Conservation (phyloP, 2,329 filamentous ascomycete genomes). For the Colletotrichum musicola region DNA sequence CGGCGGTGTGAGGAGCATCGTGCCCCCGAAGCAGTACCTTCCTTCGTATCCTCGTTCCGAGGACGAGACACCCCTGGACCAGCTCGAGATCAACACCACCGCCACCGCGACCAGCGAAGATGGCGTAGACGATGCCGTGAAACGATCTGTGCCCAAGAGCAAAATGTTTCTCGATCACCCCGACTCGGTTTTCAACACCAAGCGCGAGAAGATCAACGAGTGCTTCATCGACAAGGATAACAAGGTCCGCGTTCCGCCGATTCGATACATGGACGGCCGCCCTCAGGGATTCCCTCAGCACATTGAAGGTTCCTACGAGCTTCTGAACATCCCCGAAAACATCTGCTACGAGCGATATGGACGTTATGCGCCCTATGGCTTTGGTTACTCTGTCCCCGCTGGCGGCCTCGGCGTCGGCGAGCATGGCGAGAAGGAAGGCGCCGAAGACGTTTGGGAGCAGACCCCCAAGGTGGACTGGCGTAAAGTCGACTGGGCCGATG, state of each 20-base stretch:
- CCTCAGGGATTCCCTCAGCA: constrained; percentile 87
- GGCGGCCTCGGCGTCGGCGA: constrained; percentile 90
- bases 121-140: constrained; percentile 45
- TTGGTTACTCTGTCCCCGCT: constrained; percentile 82
- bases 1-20: constrained; percentile 83
- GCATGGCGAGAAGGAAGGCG: constrained; percentile 84
- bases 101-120: constrained; percentile 41
- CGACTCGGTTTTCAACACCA: constrained; percentile 50
- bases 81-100: constrained; percentile 52
- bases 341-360: constrained; percentile 96
- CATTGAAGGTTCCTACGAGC: constrained; percentile 86
- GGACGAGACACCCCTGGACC: constrained; percentile 66
- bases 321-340: constrained; percentile 83
- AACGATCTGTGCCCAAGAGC: constrained; percentile 58
- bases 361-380: constrained; percentile 87
- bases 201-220: constrained; percentile 70
- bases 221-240: constrained; percentile 82
- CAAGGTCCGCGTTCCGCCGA: constrained; percentile 74
- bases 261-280: constrained; percentile 82
- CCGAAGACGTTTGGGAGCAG: constrained; percentile 82
- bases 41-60: constrained; percentile 83
- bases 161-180: constrained; percentile 64
- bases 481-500: constrained; percentile 81
- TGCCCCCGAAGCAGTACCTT: constrained; percentile 73
- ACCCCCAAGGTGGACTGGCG: constrained; percentile 81